A percentile compares a stretch with the other conserved stretches of the same genome.
phyloP scores from a whole-genome alignment of 495 filamentous ascomycete genomes.

The Penicillium fimorum region DNA sequence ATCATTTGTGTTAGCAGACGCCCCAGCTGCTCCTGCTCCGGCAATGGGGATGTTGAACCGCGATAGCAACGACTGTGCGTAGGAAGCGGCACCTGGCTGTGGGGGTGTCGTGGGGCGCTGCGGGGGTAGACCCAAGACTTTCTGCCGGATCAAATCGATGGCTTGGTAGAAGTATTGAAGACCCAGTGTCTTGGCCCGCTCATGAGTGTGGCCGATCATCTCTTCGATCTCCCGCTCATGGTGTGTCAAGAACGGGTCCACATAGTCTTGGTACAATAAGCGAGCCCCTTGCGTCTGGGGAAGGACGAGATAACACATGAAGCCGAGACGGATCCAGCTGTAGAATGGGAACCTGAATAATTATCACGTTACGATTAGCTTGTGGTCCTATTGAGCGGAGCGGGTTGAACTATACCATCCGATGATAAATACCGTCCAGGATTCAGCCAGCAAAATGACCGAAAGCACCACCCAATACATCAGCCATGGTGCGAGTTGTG shows the following conservation, averaged over 20 bases:
- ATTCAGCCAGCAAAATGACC: slow-evolving; percentile 77
- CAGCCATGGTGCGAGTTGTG: slow-evolving; percentile 94
- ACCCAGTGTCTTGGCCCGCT: slow-evolving; percentile 73
- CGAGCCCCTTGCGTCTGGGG: slow-evolving; percentile 92
- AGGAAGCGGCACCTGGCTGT: slow-evolving; percentile 50
- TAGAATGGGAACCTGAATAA: slow-evolving; percentile 82
- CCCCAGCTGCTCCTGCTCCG: slow-evolving; percentile 11
- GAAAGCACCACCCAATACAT: slow-evolving; percentile 98
- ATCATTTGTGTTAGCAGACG: slow-evolving; percentile 52
- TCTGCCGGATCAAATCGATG: slow-evolving; percentile 72
- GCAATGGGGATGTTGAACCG: slow-evolving; percentile 77
- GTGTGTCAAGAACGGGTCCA: slow-evolving; percentile 82
- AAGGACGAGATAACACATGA: slow-evolving; percentile 95
- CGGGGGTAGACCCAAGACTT: slow-evolving; percentile 67
- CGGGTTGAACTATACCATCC: slow-evolving; percentile 56
- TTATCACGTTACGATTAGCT: slow-evolving; percentile 6
- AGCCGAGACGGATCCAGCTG: slow-evolving; percentile 80
- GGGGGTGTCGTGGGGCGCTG: slow-evolving; percentile 52
- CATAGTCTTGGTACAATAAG: slow-evolving; percentile 75
- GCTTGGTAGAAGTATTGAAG: slow-evolving; percentile 76
- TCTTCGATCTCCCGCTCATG: slow-evolving; percentile 90
- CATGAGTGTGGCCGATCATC: slow-evolving; percentile 79
- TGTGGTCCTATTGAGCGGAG: background rate
- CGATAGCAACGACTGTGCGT: slow-evolving; percentile 77
- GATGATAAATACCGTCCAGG: slow-evolving; percentile 81